Evolutionary conservation across 495 filamentous ascomycete species (phyloP).

Genomic region (Penicillium macrosclerotiorum): DNA sequence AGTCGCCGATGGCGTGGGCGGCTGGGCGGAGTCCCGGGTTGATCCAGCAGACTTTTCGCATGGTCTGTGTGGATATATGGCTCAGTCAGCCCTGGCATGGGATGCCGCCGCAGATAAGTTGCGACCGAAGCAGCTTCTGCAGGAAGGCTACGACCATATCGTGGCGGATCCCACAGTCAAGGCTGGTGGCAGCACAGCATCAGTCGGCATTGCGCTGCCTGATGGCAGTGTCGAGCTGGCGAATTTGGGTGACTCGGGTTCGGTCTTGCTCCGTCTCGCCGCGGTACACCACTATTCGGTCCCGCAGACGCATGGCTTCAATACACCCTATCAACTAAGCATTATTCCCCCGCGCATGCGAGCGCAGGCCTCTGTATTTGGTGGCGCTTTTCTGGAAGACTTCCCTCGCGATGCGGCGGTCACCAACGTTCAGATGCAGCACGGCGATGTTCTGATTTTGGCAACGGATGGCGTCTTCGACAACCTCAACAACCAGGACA

Average conservation of each 20-base stretch:
- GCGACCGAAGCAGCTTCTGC: conserved; percentile 69
- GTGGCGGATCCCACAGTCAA: conserved; percentile 66
- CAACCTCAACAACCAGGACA: conserved; percentile 87
- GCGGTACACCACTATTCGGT: conserved; percentile 78
- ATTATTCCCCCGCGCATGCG: conserved; percentile 79
- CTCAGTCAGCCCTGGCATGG: conserved; percentile 60
- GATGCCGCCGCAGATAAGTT: conserved; percentile 40
- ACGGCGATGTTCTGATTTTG: conserved; percentile 88
- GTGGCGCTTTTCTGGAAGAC: conserved; percentile 76
- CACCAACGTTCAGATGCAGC: conserved; percentile 68
- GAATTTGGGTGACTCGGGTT: conserved; percentile 98
- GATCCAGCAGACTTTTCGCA: conserved; percentile 96
- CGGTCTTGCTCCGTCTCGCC: conserved; percentile 77
- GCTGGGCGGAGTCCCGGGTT: conserved; percentile 86
- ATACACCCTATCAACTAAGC: conserved; percentile 93
- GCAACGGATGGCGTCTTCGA: conserved; percentile 97
- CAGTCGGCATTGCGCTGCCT: conserved; percentile 67
- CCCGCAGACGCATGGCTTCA: conserved; percentile 94
- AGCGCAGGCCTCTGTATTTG: conserved; percentile 72
- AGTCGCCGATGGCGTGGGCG: conserved; percentile 91
- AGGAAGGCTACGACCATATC: conserved; percentile 77
- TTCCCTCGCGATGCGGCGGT: conserved; percentile 80
- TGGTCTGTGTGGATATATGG: conserved; percentile 91
- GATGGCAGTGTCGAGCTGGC: conserved; percentile 80
- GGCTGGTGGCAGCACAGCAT: conserved; percentile 89